Base-by-base conservation (phyloP, 345 rosid genomes). In the Cardamine chenopodiifolia region DNA sequence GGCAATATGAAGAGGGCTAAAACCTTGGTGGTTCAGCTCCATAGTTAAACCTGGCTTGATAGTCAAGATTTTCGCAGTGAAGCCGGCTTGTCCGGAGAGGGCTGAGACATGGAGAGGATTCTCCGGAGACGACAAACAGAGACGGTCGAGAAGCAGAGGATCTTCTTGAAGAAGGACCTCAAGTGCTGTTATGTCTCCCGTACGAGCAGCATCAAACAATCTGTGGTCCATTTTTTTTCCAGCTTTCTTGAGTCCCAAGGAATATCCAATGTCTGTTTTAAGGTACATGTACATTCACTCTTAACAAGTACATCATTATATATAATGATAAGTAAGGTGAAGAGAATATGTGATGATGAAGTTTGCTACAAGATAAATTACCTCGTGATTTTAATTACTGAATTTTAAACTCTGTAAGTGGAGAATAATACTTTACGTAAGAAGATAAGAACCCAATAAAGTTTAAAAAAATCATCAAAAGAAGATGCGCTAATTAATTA, bases 41-140 rank as follows among this genome's bases (percentile, higher is more conserved):
- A 23, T 34, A 8, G 59, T 59, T 34, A 71, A 34, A 4, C 15
- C 48, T 61, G 14, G 61, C 75, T 71, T 71, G 61, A 5, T 28
- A 3, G 29, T 28, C 29, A 28, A 28, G 29, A 5, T 28, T 28
- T 28, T 28, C 29, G 6, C 29, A 28, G 29, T 28, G 29, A 28
- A 28, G 29, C 5, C 29, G 5, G 66, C 68, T 58, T 70, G 23
- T 10, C 66, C 66, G 7, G 74, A 6, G 74, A 70, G 45, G 23
- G 74, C 74, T 31, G 74, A 18, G 76, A 53, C 70, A 72, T 72
- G 76, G 67, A 72, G 76, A 53, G 76, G 76, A 28, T 72, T 72
- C 23, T 72, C 70, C 5, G 3, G 32, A 40, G 76, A 50, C 2
- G 71, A 42, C 17, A 42, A 3, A 42, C 62, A 50, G 48, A 73